Evolutionary conservation across 1,284 basidiomycete genomes (phyloP).

Genomic region (Papiliotrema terrestris): DNA sequence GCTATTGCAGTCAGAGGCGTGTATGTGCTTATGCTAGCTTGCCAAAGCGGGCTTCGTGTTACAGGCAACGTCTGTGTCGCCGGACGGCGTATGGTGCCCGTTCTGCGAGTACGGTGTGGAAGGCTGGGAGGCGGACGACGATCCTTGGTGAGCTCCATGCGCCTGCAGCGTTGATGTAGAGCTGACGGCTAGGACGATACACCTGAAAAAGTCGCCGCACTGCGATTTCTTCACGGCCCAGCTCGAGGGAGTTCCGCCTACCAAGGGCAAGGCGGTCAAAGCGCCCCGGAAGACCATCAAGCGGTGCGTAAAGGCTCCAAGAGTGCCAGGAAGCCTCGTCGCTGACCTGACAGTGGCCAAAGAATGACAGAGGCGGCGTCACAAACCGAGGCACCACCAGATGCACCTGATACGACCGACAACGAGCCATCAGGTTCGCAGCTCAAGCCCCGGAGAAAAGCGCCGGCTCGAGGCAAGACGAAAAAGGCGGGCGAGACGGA

Average conservation of each 20-base stretch:
- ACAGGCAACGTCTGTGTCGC: constrained; percentile 60
- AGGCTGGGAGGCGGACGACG: constrained; percentile 75
- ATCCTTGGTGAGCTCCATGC: constrained; percentile 58
- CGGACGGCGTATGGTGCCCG: constrained; percentile 69
- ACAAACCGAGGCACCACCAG: background rate
- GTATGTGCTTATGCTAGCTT: constrained; percentile 55
- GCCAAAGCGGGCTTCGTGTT: constrained; percentile 77
- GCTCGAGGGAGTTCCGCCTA: background rate
- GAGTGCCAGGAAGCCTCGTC: background rate
- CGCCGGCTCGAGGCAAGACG: constrained; percentile 1
- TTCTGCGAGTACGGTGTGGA: constrained; percentile 70
- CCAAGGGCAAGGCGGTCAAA: background rate
- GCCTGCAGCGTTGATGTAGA: background rate
- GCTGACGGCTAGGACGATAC: background rate
- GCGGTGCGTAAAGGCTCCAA: background rate
- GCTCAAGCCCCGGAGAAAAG: background rate
- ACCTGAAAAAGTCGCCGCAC: background rate
- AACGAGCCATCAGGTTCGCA: background rate
- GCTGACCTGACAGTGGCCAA: background rate
- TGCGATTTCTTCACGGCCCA: constrained; percentile 10
- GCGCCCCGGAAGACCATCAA: background rate
- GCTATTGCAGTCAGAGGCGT: background rate
- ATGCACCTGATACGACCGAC: background rate
- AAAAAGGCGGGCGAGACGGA: constrained; percentile 6
- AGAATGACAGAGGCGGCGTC: background rate